phyloP scores from a whole-genome alignment of 1,284 basidiomycete species.

The Ganoderma sp. region DNA sequence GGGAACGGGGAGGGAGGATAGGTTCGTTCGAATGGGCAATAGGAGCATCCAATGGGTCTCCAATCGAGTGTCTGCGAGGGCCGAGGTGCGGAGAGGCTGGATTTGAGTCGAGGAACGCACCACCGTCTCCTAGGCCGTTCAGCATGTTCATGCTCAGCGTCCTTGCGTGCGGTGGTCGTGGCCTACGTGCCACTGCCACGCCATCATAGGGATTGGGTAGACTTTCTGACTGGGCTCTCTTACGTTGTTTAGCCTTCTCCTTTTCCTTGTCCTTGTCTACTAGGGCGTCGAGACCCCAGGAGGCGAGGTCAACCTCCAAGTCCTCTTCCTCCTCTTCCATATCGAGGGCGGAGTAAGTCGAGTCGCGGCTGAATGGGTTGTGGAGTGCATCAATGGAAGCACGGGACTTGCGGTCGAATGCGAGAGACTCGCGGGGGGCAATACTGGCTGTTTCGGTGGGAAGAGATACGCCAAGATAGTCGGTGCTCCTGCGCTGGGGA shows the following conservation, averaged over 20 bases:
- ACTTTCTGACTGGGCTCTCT: conserved; percentile 54
- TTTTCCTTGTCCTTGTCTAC: conserved; percentile 57
- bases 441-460: conserved; percentile 61
- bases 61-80: conserved; percentile 53
- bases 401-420: conserved; percentile 53
- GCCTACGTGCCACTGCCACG: conserved; percentile 25
- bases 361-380: conserved; percentile 73
- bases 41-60: conserved; percentile 60
- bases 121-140: conserved; percentile 56
- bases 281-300: conserved; percentile 82
- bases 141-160: conserved; percentile 70
- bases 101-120: conserved; percentile 49
- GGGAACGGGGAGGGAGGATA: conserved; percentile 47
- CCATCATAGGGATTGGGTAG: conserved; percentile 55
- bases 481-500: conserved; percentile 53
- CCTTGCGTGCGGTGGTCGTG: conserved; percentile 47
- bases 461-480: conserved; percentile 71
- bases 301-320: conserved; percentile 78
- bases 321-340: conserved; percentile 55
- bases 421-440: conserved; percentile 53
- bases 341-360: conserved; percentile 56
- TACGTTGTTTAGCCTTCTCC: conserved; percentile 40
- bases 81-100: conserved; percentile 39
- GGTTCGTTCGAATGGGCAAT: conserved; percentile 31
- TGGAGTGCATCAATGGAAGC: conserved; percentile 65